Base-by-base conservation (phyloP, 2,329 filamentous ascomycete species). In the Scedosporium apiospermum region DNA sequence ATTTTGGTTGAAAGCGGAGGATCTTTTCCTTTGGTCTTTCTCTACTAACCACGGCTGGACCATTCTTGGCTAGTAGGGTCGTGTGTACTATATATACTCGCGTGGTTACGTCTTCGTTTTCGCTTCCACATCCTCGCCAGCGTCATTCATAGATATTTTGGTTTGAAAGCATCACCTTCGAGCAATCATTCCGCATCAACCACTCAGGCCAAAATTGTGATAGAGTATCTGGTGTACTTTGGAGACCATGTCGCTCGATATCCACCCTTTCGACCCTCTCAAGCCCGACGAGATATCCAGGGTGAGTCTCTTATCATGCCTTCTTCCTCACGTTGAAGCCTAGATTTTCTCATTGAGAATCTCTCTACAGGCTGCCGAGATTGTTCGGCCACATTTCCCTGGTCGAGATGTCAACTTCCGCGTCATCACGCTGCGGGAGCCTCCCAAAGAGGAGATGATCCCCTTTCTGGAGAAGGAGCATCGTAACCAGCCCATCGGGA, bases 361-460 rank as follows among this genome's bases (percentile, higher is more conserved):
- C 30, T 10, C 6, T 2, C 1, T 27, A 10, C 42, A 72, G 71
- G 66, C 68, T 1, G 67, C 70, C 2, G 61, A 62, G 1, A 63
- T 70, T 42, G 69, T 67, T 0, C 67, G 66, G 0, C 62, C 65
- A 1, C 63, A 64, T 10, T 73, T 73, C 42, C 49, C 64, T 4
- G 61, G 23, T 0, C 61, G 65, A 10, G 65, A 66, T 1, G 66
- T 71, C 6, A 74, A 76, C 62, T 84, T 83, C 66, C 76, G 80
- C 3, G 76, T 79, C 62, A 78, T 83, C 64, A 80, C 78, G 0
- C 73, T 84, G 9, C 69, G 69, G 14, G 81, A 84, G 64, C 81
- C 81, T 0, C 69, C 72, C 1, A 85, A 84, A 69, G 68, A 71
- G n/a, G 70, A 75, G 16, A 75, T 83, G 73, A 65, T 79, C 4